These are phyloP conservation scores for Cucurbita ficifolia DNA, from an alignment of 306 rosid genomes.

Conservation along the genomic window DNA sequence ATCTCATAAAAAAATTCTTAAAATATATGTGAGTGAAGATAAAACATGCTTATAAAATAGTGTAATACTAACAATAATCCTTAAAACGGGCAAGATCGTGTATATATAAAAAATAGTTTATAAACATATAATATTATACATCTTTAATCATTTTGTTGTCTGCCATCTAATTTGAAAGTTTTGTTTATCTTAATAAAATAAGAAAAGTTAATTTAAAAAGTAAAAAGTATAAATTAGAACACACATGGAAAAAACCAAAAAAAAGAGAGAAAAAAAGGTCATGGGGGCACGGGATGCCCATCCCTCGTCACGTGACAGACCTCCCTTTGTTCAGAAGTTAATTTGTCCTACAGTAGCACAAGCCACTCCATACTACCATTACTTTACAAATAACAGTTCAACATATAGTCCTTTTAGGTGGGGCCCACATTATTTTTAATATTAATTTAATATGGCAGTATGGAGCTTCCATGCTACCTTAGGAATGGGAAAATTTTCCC, in stretches of 20 bases:
- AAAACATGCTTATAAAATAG: too few species aligned
- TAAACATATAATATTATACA: not conserved
- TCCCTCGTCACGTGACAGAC: not conserved
- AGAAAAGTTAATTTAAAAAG: not conserved
- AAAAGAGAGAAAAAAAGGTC: not conserved
- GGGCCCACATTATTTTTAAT: not conserved
- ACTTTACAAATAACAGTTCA: not conserved
- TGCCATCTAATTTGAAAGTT: not conserved
- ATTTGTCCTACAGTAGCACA: not conserved
- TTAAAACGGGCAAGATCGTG: too few species aligned
- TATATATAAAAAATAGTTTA: not conserved
- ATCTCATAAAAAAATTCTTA: too few species aligned
- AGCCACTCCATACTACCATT: not conserved
- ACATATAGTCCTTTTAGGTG: not conserved
- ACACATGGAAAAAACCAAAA: not conserved
- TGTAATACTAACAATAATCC: too few species aligned
- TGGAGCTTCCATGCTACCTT: not conserved
- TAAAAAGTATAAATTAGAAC: not conserved
- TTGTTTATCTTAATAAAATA: not conserved
- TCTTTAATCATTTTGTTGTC: not conserved
- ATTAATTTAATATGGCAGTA: not conserved
- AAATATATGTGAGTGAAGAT: too few species aligned
- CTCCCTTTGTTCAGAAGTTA: not conserved
- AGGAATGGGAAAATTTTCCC: not conserved
- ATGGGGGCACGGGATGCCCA: not conserved